Base-by-base conservation (phyloP, 768 basidiomycete species). In the Botryobasidium botryosum region DNA sequence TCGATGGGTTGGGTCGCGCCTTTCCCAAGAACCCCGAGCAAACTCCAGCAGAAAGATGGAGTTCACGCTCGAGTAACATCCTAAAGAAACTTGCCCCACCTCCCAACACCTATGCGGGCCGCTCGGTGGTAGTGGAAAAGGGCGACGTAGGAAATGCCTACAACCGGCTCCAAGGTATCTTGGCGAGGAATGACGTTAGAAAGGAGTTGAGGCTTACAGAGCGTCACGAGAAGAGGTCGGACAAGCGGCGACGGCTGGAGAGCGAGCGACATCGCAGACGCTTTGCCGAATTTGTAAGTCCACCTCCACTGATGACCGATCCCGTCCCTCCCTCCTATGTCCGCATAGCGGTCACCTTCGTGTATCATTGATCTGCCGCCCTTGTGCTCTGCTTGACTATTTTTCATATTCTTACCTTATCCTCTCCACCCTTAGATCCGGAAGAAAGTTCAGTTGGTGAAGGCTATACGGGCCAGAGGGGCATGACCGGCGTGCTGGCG, bases 161-260 rank as follows among this genome's bases (percentile, higher is more conserved):
- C 51, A 59, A 51, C 44, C 63, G 56, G 24, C 66, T 85, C 18
- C 67, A 73, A 41, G 49, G 41, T 17, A 71, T 73, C 43, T 61
- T 85, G 29, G 48, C 51, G 38, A 62, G 62, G 26, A 85, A 85
- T 54, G 68, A 59, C 47, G 72, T 86, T 12, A 57, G 64, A 10
- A 53, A 54, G 27, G 72, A 75, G 50, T 59, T 75, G 35, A 63
- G 64, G 42, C 51, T 65, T 53, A 57, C 64, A 35, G 40, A 69
- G 46, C 67, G 85, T 51, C 84, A 87, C 58, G 85, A 85, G 61
- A 83, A 86, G 66, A 79, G 75, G 62, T 83, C 85, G 27, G 71
- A 68, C 48, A 85, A 83, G 59, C 73, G 82, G 49, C 69, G 80
- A 49, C 70, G 83, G 50, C 63, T 86, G 54, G 65, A 64, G 40